Conservation (phyloP, 2,329 filamentous ascomycete species). For the Aspergillus tubingensis region DNA sequence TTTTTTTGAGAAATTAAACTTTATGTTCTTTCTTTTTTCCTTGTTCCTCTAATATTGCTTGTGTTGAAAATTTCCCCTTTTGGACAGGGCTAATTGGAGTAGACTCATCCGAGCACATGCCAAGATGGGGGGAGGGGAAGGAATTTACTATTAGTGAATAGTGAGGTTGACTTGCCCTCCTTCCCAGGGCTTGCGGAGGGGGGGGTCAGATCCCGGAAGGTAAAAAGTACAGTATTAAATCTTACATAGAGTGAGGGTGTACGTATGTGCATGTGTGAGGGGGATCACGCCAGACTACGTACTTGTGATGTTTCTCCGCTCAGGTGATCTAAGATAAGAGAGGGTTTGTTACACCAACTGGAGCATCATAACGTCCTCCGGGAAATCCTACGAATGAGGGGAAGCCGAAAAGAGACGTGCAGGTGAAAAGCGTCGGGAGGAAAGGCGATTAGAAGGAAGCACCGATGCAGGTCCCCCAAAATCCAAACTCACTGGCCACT, state of each 20-base stretch:
- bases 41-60: too few relatives aligned
- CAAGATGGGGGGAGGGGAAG: not conserved
- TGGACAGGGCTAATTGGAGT: not conserved
- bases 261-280: not conserved
- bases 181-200: constrained; percentile 4
- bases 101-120: not conserved
- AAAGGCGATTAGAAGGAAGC: not conserved
- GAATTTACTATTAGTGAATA: too few relatives aligned
- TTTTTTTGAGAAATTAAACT: not conserved
- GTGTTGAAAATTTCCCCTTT: too few relatives aligned
- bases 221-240: not conserved
- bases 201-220: constrained; percentile 4
- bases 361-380: constrained; percentile 1
- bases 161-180: not conserved
- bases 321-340: not conserved
- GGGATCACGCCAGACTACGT: not conserved
- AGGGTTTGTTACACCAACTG: not conserved
- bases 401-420: not conserved
- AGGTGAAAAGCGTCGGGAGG: not conserved
- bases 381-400: constrained; percentile 2
- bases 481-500: constrained; percentile 3
- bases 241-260: too few relatives aligned
- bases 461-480: not conserved
- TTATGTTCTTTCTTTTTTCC: not conserved
- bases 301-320: not conserved